A percentile compares a stretch with the other conserved stretches of the same genome.
Evolutionary conservation across 352 stramenopile genomes (phyloP).

Genomic region (Phytophthora sp.): DNA sequence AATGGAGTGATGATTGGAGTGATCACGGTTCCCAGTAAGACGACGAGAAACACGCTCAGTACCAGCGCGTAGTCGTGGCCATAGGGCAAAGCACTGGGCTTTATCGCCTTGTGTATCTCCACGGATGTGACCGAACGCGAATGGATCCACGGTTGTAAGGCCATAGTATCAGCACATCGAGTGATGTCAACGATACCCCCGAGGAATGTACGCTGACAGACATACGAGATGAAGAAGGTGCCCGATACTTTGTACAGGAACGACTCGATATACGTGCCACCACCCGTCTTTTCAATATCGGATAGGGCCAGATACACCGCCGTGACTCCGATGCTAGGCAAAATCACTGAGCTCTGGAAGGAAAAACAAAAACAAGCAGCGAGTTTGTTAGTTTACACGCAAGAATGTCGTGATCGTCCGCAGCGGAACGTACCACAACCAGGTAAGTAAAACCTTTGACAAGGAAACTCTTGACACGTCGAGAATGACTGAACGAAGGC

Average conservation of each 20-base stretch:
- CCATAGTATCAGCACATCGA: constrained; percentile 65
- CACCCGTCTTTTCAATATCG: constrained; percentile 55
- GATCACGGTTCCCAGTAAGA: constrained; percentile 78
- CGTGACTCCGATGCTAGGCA: constrained; percentile 81
- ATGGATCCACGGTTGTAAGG: constrained; percentile 73
- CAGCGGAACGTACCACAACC: constrained; percentile 69
- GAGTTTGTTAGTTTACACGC: neutral
- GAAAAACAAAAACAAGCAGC: neutral
- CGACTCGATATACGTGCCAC: constrained; percentile 71
- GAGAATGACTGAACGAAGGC: constrained; percentile 68
- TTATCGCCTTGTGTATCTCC: constrained; percentile 53
- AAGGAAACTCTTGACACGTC: constrained; percentile 71
- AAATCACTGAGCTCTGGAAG: constrained; percentile 79
- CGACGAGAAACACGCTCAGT: constrained; percentile 79
- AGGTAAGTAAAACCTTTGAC: constrained; percentile 82
- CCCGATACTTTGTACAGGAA: constrained; percentile 86
- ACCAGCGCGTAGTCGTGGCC: constrained; percentile 83
- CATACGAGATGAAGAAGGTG: constrained; percentile 89
- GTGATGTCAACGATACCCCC: constrained; percentile 77
- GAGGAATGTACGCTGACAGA: constrained; percentile 83
- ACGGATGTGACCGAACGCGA: constrained; percentile 63
- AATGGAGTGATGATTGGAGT: constrained; percentile 82
- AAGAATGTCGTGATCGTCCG: too few species aligned
- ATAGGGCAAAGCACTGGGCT: constrained; percentile 69
- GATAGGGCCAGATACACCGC: constrained; percentile 77